Conservation (phyloP, 2,329 filamentous ascomycete genomes). For the Grosmannia penicillata region DNA sequence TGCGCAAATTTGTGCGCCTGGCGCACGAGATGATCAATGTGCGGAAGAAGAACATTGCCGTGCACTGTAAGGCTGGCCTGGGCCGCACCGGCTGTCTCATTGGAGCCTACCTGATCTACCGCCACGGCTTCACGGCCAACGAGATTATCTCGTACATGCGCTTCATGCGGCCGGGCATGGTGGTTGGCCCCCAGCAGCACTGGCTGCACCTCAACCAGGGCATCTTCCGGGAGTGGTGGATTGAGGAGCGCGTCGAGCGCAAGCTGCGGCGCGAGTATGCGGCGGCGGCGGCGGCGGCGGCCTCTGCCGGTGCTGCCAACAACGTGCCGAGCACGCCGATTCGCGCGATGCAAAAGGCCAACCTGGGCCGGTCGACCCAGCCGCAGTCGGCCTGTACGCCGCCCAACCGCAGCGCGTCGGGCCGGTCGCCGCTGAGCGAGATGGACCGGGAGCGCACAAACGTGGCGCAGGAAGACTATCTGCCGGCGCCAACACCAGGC, state of each 20-base stretch:
- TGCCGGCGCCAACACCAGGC: conserved; percentile 88
- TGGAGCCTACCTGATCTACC: conserved; percentile 93
- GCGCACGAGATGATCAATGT: conserved; percentile 89
- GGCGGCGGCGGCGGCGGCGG: conserved; percentile 17
- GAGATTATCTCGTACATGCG: conserved; percentile 97
- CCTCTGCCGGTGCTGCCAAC: conserved; percentile 1
- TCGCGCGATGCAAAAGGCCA: conserved; percentile 45
- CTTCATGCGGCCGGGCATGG: conserved; percentile 98
- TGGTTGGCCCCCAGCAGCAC: conserved; percentile 95
- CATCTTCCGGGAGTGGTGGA: conserved; percentile 97
- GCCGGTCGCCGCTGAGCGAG: conserved; percentile 80
- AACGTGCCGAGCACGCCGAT: conserved; percentile 41
- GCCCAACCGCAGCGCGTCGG: conserved; percentile 60
- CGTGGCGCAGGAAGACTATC: conserved; percentile 70
- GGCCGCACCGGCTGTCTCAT: conserved; percentile 93
- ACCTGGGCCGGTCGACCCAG: conserved; percentile 45
- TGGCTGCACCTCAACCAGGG: conserved; percentile 97
- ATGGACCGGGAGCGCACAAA: conserved; percentile 67
- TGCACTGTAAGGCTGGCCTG: conserved; percentile 96
- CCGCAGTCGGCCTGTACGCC: conserved; percentile 50
- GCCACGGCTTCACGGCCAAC: conserved; percentile 92
- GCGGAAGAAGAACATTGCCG: conserved; percentile 83
- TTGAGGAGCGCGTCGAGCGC: conserved; percentile 69
- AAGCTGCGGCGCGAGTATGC: conserved; percentile 46
- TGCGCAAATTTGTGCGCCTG: conserved; percentile 86